Percentiles rank a stretch among this genome's conserved stretches.
phyloP scores from a whole-genome alignment of 495 filamentous ascomycete species.

The Annulohypoxylon nitens region DNA sequence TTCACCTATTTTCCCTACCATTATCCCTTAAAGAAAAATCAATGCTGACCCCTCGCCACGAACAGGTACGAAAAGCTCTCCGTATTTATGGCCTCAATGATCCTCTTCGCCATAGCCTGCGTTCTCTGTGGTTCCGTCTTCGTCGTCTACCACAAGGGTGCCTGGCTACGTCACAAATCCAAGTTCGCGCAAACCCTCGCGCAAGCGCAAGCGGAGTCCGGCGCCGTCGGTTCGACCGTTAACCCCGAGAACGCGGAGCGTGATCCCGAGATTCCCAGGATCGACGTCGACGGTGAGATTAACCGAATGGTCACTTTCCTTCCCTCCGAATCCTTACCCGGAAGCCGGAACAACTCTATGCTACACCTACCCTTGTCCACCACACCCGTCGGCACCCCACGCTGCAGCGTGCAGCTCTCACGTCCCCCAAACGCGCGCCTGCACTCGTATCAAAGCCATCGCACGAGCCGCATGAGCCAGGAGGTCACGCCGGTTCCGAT shows the following conservation, averaged over 20 bases:
- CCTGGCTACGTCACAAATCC: slow-evolving; percentile 66
- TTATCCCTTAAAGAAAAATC: slow-evolving; percentile 56
- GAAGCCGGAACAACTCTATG: slow-evolving; percentile 20
- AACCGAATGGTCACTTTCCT: slow-evolving; percentile 30
- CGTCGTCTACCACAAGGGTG: slow-evolving; percentile 74
- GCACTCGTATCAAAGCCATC: background rate
- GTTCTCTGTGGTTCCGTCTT: slow-evolving; percentile 14
- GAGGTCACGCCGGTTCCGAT: background rate
- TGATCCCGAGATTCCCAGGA: background rate
- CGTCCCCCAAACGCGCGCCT: background rate
- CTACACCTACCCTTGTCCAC: background rate
- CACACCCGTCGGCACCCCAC: background rate
- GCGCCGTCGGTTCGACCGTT: too few species aligned
- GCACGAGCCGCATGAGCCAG: background rate
- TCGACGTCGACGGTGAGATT: background rate
- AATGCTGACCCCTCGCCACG: background rate
- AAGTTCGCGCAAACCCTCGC: slow-evolving; percentile 67
- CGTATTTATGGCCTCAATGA: slow-evolving; percentile 67
- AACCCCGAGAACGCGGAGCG: background rate
- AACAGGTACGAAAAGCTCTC: slow-evolving; percentile 58
- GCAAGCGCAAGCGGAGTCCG: slow-evolving; percentile 15
- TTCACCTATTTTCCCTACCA: slow-evolving; percentile 54
- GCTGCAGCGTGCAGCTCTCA: slow-evolving; percentile 11
- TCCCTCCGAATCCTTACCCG: slow-evolving; percentile 18
- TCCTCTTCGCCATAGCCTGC: slow-evolving; percentile 69